Conservation (phyloP, 768 basidiomycete species). For the Tylopilus sp. region DNA sequence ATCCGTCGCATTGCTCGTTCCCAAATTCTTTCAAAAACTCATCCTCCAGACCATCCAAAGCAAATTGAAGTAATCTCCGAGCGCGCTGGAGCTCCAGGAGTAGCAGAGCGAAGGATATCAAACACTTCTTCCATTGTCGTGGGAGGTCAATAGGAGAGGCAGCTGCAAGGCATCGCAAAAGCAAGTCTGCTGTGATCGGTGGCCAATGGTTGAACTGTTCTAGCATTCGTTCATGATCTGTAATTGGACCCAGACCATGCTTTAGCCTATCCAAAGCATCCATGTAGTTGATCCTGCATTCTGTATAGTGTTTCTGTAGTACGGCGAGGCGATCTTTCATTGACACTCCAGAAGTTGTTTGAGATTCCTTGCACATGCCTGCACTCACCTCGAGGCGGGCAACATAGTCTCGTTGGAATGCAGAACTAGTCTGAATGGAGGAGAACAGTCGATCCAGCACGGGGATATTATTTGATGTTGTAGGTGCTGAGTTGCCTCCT, state of each 20-base stretch:
- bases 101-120: conserved; percentile 27
- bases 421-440: background rate
- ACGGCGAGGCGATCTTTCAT: background rate
- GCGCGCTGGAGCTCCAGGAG: conserved; percentile 16
- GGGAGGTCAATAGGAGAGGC: background rate
- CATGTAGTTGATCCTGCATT: background rate
- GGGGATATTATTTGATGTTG: background rate
- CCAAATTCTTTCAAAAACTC: conserved; percentile 28
- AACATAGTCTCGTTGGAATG: background rate
- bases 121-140: conserved; percentile 24
- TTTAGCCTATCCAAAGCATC: background rate
- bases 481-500: background rate
- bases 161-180: background rate
- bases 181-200: background rate
- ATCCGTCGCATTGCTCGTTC: conserved; percentile 16
- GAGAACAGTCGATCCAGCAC: background rate
- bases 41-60: conserved; percentile 17
- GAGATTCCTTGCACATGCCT: background rate
- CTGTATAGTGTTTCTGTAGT: background rate
- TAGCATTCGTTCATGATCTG: background rate
- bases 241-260: background rate
- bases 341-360: background rate
- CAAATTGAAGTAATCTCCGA: conserved; percentile 12
- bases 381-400: background rate
- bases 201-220: background rate